Evolutionary conservation across 192 early-diverging fungal genomes (phyloP).

Genomic region (Linnemannia schmuckeri): DNA sequence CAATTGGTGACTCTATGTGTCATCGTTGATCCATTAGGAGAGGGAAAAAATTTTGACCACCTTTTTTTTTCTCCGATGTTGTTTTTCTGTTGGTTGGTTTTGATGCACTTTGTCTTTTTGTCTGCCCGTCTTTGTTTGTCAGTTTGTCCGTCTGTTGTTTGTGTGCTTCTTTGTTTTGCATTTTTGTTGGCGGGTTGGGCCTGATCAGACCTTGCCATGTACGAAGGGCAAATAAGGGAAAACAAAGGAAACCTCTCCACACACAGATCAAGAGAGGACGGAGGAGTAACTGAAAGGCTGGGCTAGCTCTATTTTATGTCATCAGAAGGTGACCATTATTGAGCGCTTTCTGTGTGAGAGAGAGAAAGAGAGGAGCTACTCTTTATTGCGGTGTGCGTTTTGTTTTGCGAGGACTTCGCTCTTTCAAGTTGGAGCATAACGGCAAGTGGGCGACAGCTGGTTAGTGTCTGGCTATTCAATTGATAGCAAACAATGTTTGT

Average conservation of each 20-base stretch:
- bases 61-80: background rate
- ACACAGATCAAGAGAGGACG: background rate
- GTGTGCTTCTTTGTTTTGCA: background rate
- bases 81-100: background rate
- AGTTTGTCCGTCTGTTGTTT: background rate
- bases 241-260: background rate
- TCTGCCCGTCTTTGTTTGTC: background rate
- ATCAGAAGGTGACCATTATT: background rate
- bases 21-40: background rate
- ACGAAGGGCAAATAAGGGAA: background rate
- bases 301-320: background rate
- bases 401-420: background rate
- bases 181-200: background rate
- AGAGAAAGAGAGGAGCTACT: background rate
- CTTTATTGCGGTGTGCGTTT: background rate
- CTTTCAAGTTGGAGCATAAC: conserved; percentile 17
- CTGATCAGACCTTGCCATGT: background rate
- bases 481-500: background rate
- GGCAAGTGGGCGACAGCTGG: conserved; percentile 26
- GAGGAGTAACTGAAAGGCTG: background rate
- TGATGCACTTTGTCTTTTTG: background rate
- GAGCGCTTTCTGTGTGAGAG: background rate
- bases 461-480: background rate
- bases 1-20: background rate
- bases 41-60: background rate